Conservation (phyloP, 164 flowering plant genomes). For the Nymphaea colorata region DNA sequence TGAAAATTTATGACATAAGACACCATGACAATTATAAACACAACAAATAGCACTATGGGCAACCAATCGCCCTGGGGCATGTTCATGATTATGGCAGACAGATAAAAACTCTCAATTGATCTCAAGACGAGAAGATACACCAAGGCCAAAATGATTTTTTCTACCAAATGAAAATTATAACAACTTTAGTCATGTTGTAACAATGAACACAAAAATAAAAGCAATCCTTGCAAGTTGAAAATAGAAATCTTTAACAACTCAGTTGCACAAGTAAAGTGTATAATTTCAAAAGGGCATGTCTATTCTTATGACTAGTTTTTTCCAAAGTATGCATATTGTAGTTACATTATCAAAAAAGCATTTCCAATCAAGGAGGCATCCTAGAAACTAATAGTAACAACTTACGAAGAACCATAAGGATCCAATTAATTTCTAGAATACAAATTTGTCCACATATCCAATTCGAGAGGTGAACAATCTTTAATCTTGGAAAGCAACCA, state of each 20-base stretch:
- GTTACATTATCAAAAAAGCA: slow-evolving; percentile 61
- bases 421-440: slow-evolving; percentile 88
- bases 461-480: slow-evolving; percentile 71
- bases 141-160: slow-evolving; percentile 35
- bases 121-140: slow-evolving; percentile 56
- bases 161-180: slow-evolving; percentile 70
- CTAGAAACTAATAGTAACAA: slow-evolving; percentile 63
- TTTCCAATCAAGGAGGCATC: slow-evolving; percentile 71
- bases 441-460: slow-evolving; percentile 74
- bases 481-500: slow-evolving; percentile 88
- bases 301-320: too few relatives aligned
- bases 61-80: slow-evolving; percentile 90
- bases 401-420: slow-evolving; percentile 63
- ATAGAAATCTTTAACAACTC: not conserved
- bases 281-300: too few relatives aligned
- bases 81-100: slow-evolving; percentile 56
- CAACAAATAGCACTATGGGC: slow-evolving; percentile 49
- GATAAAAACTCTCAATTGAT: slow-evolving; percentile 49
- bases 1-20: too few relatives aligned
- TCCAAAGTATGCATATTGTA: not conserved
- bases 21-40: slow-evolving; percentile 73
- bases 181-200: slow-evolving; percentile 78
- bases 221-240: slow-evolving; percentile 54
- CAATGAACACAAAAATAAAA: slow-evolving; percentile 75
- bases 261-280: not conserved